Evolutionary conservation across 345 rosid species (phyloP).

Genomic region (Eutrema japonicum): DNA sequence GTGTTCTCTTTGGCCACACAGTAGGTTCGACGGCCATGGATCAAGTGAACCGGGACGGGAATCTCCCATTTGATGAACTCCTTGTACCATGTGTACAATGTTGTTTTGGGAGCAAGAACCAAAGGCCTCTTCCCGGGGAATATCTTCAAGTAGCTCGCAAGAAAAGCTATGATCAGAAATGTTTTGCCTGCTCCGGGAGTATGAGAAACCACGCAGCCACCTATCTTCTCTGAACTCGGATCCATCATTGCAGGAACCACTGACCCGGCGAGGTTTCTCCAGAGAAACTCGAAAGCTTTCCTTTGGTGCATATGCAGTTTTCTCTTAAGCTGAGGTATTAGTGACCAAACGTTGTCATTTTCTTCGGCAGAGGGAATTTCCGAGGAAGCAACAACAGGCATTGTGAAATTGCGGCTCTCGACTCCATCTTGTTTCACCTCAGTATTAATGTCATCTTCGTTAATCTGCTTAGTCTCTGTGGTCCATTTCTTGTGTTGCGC

Average conservation of each 20-base stretch:
- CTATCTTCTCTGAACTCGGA: constrained; percentile 54
- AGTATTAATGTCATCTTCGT: constrained; percentile 49
- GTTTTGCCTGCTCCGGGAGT: constrained; percentile 94
- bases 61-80: constrained; percentile 93
- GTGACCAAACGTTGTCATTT: constrained; percentile 71
- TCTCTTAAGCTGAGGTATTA: constrained; percentile 70
- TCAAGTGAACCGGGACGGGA: constrained; percentile 81
- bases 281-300: constrained; percentile 83
- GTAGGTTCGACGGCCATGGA: constrained; percentile 82
- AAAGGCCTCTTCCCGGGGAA: constrained; percentile 86
- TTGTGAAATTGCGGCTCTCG: constrained; percentile 42
- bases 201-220: constrained; percentile 92
- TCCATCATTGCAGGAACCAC: constrained; percentile 63
- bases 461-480: constrained; percentile 44
- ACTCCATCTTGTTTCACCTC: constrained; percentile 45
- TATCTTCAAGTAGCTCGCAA: constrained; percentile 79
- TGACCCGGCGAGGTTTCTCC: constrained; percentile 82
- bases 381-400: constrained; percentile 39
- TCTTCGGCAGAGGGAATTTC: constrained; percentile 49
- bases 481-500: constrained; percentile 50
- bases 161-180: constrained; percentile 87
- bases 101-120: constrained; percentile 93
- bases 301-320: constrained; percentile 78
- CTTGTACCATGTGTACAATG: constrained; percentile 93
- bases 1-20: constrained; percentile 53